Evolutionary conservation across 1,284 basidiomycete genomes (phyloP).

Genomic region (Trametes versicolor): DNA sequence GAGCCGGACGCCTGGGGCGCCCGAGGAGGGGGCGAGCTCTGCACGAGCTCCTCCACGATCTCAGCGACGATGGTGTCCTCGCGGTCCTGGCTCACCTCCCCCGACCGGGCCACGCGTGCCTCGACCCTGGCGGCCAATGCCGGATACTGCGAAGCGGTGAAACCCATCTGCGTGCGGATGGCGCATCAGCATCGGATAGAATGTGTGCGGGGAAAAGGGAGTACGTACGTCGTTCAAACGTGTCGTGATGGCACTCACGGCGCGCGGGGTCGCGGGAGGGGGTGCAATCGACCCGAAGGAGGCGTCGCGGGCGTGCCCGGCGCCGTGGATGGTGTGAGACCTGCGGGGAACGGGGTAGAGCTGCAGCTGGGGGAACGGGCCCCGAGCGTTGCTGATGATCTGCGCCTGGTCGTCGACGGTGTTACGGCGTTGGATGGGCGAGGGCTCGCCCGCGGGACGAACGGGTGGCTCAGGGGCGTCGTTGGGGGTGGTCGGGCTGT

Average conservation of each 20-base stretch:
- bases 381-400: constrained; percentile 67
- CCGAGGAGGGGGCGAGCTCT: constrained; percentile 28
- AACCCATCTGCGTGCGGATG: constrained; percentile 68
- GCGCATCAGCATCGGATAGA: constrained; percentile 26
- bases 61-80: constrained; percentile 60
- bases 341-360: constrained; percentile 57
- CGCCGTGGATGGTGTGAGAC: constrained; percentile 41
- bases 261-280: constrained; percentile 27
- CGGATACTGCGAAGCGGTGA: constrained; percentile 64
- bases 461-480: constrained; percentile 19
- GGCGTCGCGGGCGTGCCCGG: constrained; percentile 31
- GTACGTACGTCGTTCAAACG: constrained; percentile 39
- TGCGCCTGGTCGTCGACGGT: constrained; percentile 38
- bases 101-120: constrained; percentile 53
- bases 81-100: constrained; percentile 44
- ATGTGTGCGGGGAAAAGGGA: constrained; percentile 1
- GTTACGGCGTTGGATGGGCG: constrained; percentile 9
- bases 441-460: constrained; percentile 20
- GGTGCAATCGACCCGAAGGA: constrained; percentile 20
- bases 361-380: constrained; percentile 67
- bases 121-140: constrained; percentile 61
- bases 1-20: constrained; percentile 33
- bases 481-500: constrained; percentile 22
- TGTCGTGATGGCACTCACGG: constrained; percentile 32
- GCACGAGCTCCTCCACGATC: constrained; percentile 63